Base-by-base conservation (phyloP, 2,329 filamentous ascomycete genomes). In the Coniella vitis region DNA sequence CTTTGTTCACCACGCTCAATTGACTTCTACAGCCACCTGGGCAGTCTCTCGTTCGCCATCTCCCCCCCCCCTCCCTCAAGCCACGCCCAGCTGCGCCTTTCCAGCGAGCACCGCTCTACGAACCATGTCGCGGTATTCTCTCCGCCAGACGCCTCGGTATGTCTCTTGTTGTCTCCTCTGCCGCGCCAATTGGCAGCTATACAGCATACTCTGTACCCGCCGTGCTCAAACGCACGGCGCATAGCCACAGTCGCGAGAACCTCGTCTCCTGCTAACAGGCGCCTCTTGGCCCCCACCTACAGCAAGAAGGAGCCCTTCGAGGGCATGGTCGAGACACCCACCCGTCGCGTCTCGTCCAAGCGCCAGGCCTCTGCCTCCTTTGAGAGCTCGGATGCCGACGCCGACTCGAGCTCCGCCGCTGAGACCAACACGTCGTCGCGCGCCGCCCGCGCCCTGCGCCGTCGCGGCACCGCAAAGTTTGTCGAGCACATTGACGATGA, bases 301-400 rank as follows among this genome's bases (percentile, higher is more conserved):
- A 81, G 78, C 56, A 81, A 81, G 65, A 79, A 78, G 65, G 77
- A 80, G 61, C 72, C 78, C 50, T 81, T 79, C 57, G 71, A 78
- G 32, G 78, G 78, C 57, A 79, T 81, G 77, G 66, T 81, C 52
- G 76, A 79, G 62, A 81, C 77, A 8, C 76, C 77, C 21, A 57
- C 65, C 37, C 74, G 73, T 38, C 65, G 68, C 38, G 47, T 48
- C 29, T 68, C 69, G 50, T 67, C 68, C 39, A 70, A 74, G 58
- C 73, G 76, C 57, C 77, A 76, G 59, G 69, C 74, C 9, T 71
- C 71, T 20, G 67, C 73, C 43, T 65, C 69, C 32, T 58, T 66
- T 44, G 71, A 74, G 20, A 55, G 59, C 34, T 68, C 70, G 36
- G 75, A 76, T 49, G 64, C 65, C 52, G 75, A 78, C 47, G 69